These are phyloP conservation scores for Saturnispora bothae DNA, from an alignment of 805 yeast genomes.

Conservation along the genomic window DNA sequence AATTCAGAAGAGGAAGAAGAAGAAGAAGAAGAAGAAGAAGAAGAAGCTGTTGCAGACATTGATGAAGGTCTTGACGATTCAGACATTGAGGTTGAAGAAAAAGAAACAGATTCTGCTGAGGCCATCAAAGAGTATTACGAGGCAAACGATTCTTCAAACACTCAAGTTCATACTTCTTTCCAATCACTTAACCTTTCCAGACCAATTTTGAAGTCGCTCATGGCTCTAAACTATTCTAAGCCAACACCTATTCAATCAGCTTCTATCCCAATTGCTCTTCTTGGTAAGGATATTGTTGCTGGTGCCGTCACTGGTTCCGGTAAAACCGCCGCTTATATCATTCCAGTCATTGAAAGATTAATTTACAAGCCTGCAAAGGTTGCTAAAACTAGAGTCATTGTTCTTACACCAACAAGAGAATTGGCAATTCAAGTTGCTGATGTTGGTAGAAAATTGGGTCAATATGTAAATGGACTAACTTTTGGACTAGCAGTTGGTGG, in stretches of 20 bases:
- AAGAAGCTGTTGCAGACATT: constrained; percentile 24
- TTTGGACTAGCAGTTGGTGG: constrained; percentile 98
- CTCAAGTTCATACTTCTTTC: constrained; percentile 51
- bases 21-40: constrained; percentile 26
- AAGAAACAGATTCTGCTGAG: constrained; percentile 58
- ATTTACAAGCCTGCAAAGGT: constrained; percentile 78
- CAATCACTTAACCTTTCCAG: constrained; percentile 75
- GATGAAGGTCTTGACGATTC: constrained; percentile 19
- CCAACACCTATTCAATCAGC: constrained; percentile 95
- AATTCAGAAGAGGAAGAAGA: constrained; percentile 19
- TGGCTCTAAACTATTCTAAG: constrained; percentile 68
- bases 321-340: constrained; percentile 96
- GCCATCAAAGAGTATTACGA: constrained; percentile 76
- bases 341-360: constrained; percentile 88
- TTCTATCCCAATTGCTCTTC: constrained; percentile 81
- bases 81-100: constrained; percentile 28
- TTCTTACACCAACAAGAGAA: constrained; percentile 94
- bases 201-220: constrained; percentile 77
- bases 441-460: constrained; percentile 79
- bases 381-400: constrained; percentile 83
- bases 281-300: constrained; percentile 95
- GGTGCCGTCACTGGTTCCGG: constrained; percentile 99
- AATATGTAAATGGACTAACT: constrained; percentile 62
- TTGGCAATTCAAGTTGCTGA: constrained; percentile 93
- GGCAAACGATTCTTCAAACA: constrained; percentile 33